These are phyloP conservation scores for Aspergillus sergii DNA, from an alignment of 2,329 filamentous ascomycete genomes.

Conservation along the genomic window DNA sequence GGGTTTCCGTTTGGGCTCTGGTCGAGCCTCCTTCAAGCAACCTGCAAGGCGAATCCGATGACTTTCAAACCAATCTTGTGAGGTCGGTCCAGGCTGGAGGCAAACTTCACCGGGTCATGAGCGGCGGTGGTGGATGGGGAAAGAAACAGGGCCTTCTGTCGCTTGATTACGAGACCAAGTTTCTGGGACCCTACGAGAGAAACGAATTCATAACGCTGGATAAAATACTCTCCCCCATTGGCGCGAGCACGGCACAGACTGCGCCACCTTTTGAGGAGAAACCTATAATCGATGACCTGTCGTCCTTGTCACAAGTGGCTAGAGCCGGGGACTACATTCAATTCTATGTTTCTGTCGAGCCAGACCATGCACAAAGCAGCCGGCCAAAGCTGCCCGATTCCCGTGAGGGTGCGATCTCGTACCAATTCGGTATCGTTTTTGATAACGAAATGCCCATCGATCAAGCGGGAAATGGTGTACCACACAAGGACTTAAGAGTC, in stretches of 20 bases:
- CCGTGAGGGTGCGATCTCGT: constrained; percentile 22
- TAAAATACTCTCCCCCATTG: constrained; percentile 26
- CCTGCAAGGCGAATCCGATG: constrained; percentile 9
- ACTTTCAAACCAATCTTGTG: constrained; percentile 26
- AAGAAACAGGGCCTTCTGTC: constrained; percentile 49
- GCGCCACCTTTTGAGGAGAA: constrained; percentile 25
- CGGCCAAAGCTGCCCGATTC: neutral
- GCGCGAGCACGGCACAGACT: constrained; percentile 11
- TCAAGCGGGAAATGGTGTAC: neutral
- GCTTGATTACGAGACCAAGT: constrained; percentile 43
- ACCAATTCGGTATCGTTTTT: constrained; percentile 36
- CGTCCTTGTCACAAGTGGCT: constrained; percentile 43
- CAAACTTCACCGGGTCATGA: constrained; percentile 46
- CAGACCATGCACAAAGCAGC: constrained; percentile 7
- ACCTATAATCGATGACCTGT: constrained; percentile 34
- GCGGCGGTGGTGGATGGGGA: constrained; percentile 49
- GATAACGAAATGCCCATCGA: constrained; percentile 25
- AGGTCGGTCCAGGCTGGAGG: constrained; percentile 35
- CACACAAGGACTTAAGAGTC: constrained; percentile 23
- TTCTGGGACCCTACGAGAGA: constrained; percentile 22
- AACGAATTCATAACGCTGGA: constrained; percentile 24
- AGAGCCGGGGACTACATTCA: constrained; percentile 43
- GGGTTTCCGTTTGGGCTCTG: constrained; percentile 46
- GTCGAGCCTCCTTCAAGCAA: constrained; percentile 33
- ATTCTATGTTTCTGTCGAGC: constrained; percentile 42